phyloP scores from a whole-genome alignment of 2,329 filamentous ascomycete genomes.

The Tolypocladium inflatum region DNA sequence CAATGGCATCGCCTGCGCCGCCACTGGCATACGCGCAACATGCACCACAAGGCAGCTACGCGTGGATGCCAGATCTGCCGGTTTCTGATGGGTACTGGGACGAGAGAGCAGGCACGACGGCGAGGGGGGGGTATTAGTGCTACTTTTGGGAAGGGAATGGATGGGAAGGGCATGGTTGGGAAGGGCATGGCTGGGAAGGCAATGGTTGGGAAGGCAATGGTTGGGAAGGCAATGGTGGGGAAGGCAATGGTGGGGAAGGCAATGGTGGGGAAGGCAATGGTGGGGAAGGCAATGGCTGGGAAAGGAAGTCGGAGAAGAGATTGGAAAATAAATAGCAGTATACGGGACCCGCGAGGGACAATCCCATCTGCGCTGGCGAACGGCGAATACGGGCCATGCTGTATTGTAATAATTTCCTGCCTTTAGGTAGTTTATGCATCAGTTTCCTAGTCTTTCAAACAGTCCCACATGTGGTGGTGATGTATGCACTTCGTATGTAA shows the following conservation, averaged over 20 bases:
- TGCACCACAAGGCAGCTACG: constrained; percentile 2
- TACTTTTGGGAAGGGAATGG: too few relatives aligned
- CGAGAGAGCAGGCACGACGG: neutral
- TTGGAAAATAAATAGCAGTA: neutral
- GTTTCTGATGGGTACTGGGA: neutral
- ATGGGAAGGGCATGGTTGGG: too few relatives aligned
- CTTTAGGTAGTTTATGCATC: neutral
- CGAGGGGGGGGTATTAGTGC: neutral
- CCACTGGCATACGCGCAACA: constrained; percentile 7
- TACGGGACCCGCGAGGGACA: neutral
- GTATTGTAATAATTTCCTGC: neutral
- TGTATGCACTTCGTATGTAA: neutral
- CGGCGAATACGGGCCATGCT: neutral
- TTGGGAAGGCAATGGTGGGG: neutral
- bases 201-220: neutral
- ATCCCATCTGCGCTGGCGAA: neutral
- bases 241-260: neutral
- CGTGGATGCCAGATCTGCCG: neutral
- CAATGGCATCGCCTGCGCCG: constrained; percentile 5
- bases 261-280: neutral
- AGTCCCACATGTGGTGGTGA: neutral
- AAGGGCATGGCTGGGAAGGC: too few relatives aligned
- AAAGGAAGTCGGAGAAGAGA: neutral
- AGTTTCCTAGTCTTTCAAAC: neutral
- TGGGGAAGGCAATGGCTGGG: too few relatives aligned